phyloP scores from a whole-genome alignment of 208 protist species.

The Wallacemonas sp. region DNA sequence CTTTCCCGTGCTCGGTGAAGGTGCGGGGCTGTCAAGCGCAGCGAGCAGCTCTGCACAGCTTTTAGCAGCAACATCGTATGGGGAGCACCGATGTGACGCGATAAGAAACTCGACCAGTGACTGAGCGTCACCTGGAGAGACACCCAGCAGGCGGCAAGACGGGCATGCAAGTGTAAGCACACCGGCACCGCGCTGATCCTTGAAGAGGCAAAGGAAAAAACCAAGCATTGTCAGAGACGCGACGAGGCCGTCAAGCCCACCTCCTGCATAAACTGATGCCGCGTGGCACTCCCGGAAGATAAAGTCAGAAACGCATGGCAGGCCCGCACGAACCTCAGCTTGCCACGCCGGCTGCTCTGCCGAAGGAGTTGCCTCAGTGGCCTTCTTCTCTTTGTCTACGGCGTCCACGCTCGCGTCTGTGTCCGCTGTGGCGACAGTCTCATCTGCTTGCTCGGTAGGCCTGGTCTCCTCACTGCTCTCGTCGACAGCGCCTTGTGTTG shows the following conservation, averaged over 20 bases:
- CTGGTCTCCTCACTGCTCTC: not conserved
- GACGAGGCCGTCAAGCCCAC: slow-evolving; percentile 8
- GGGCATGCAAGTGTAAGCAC: slow-evolving; percentile 32
- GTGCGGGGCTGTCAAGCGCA: slow-evolving; percentile 3
- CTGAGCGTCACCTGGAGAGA: not conserved
- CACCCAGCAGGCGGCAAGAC: slow-evolving; percentile 21
- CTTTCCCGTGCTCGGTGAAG: too few relatives aligned
- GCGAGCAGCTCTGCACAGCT: not conserved
- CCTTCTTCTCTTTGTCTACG: too few relatives aligned
- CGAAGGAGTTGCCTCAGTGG: too few relatives aligned
- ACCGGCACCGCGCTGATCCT: not conserved
- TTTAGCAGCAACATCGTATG: slow-evolving; percentile 1
- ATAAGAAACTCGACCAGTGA: slow-evolving; percentile 18
- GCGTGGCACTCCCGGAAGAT: slow-evolving; percentile 32
- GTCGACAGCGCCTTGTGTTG: not conserved
- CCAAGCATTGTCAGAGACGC: slow-evolving; percentile 15
- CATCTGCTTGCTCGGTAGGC: not conserved
- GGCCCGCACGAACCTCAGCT: not conserved
- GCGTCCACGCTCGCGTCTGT: not conserved
- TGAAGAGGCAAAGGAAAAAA: slow-evolving; percentile 16
- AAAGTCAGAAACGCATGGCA: slow-evolving; percentile 34
- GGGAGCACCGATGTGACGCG: slow-evolving; percentile 13
- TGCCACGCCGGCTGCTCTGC: not conserved
- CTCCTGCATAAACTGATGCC: slow-evolving; percentile 14
- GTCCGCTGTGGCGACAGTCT: not conserved